These are phyloP conservation scores for Nemania bipapillata DNA, from an alignment of 2,329 filamentous ascomycete species.

Conservation along the genomic window DNA sequence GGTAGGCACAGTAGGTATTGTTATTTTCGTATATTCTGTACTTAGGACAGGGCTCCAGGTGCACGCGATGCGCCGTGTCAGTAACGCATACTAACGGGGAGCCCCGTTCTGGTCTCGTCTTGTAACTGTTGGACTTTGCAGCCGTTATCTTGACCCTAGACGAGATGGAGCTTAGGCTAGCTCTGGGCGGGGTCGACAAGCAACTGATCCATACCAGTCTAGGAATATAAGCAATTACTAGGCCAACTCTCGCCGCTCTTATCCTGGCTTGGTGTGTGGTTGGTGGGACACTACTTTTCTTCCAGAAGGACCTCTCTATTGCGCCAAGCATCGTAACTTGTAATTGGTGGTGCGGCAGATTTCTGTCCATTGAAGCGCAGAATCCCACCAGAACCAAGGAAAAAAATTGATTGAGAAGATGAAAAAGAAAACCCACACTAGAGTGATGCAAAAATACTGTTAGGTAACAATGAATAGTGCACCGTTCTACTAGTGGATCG, in stretches of 20 bases:
- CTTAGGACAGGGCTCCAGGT: no score
- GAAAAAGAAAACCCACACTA: not conserved
- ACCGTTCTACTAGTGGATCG: not conserved
- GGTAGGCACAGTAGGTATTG: no score
- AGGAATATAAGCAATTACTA: constrained; percentile 15
- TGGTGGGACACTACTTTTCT: not conserved
- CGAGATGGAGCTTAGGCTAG: constrained; percentile 20
- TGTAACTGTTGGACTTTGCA: constrained; percentile 1
- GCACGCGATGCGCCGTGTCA: not conserved
- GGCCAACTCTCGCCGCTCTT: not conserved
- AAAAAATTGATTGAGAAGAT: not conserved
- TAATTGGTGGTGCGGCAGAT: no score
- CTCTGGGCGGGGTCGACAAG: not conserved
- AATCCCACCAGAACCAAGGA: not conserved
- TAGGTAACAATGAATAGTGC: not conserved
- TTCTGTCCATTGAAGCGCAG: no score
- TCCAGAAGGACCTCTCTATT: constrained; percentile 3
- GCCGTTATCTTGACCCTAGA: constrained; percentile 29
- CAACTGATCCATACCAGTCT: not conserved
- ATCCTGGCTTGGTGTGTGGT: not conserved
- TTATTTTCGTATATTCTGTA: not conserved
- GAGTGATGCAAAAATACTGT: not conserved
- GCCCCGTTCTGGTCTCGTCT: not conserved
- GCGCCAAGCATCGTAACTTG: not conserved
- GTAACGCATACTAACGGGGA: constrained; percentile 8